These are phyloP conservation scores for Chromera velia DNA, from an alignment of 73 alveolate species.

Conservation along the genomic window DNA sequence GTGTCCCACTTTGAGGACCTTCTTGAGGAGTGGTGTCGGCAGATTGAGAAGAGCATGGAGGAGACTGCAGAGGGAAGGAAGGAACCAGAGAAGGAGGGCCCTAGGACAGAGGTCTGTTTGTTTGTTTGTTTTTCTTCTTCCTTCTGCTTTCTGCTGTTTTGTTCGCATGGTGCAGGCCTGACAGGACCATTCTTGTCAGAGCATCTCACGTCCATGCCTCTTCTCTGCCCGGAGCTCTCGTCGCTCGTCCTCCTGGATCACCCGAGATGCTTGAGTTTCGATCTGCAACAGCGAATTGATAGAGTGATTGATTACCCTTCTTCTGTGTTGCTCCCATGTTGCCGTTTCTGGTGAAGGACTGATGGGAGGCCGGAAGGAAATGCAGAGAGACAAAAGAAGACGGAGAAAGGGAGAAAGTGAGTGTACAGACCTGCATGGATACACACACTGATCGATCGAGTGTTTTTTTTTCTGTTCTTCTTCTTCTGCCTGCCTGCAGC, in stretches of 20 bases:
- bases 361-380: not conserved
- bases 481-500: too few species aligned
- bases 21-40: constrained; percentile 61
- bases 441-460: too few species aligned
- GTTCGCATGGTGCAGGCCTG: too few species aligned
- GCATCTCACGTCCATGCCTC: too few species aligned
- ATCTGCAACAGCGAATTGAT: too few species aligned
- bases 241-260: too few species aligned
- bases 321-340: constrained; percentile 9
- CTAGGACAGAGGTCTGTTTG: constrained; percentile 58
- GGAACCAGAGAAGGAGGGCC: constrained; percentile 63
- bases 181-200: not conserved
- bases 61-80: constrained; percentile 52
- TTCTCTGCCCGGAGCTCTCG: too few species aligned
- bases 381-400: not conserved
- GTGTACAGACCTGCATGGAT: not conserved
- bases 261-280: too few species aligned
- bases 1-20: constrained; percentile 48
- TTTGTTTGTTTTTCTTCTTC: constrained; percentile 5
- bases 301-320: not conserved
- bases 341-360: not conserved
- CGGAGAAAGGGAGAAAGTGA: not conserved
- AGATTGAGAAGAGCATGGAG: constrained; percentile 59
- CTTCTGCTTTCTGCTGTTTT: not conserved
- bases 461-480: too few species aligned